phyloP scores from a whole-genome alignment of 2,329 filamentous ascomycete genomes.

The Paracorniculantispora psalliotae region DNA sequence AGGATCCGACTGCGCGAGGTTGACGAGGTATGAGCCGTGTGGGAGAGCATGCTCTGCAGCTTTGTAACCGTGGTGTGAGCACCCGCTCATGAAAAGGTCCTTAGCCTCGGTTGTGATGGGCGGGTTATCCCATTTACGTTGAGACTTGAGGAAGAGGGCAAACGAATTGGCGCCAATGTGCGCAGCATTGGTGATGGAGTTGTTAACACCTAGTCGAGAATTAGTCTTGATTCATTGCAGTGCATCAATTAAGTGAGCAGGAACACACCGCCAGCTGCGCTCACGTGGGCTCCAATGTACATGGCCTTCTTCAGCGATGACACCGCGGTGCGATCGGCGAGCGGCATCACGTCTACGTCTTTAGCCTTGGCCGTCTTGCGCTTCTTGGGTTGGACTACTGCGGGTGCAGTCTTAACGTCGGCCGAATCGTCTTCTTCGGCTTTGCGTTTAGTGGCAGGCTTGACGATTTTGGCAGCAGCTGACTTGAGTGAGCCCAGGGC shows the following conservation, averaged over 20 bases:
- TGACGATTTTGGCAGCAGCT: conserved; percentile 14
- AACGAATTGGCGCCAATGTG: conserved; percentile 90
- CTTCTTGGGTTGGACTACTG: conserved; percentile 34
- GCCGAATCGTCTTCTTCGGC: conserved; percentile 20
- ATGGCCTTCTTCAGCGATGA: conserved; percentile 62
- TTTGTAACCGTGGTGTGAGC: conserved; percentile 66
- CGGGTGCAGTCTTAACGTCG: conserved; percentile 19
- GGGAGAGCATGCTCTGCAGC: conserved; percentile 71
- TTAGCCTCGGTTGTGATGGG: conserved; percentile 64
- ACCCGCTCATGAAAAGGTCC: conserved; percentile 64
- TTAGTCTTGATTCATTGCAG: background rate
- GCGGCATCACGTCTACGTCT: conserved; percentile 48
- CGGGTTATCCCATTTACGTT: conserved; percentile 89
- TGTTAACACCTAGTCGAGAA: conserved; percentile 67
- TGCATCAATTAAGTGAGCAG: background rate
- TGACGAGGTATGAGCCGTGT: conserved; percentile 94
- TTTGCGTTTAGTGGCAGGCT: conserved; percentile 22
- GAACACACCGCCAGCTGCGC: conserved; percentile 70
- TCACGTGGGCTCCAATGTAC: conserved; percentile 90
- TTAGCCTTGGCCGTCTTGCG: conserved; percentile 35
- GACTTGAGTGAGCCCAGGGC: conserved; percentile 20
- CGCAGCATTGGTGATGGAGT: conserved; percentile 71
- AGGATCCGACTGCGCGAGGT: conserved; percentile 79
- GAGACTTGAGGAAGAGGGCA: conserved; percentile 91
- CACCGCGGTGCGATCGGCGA: conserved; percentile 63